Evolutionary conservation across 352 stramenopile genomes (phyloP), one percentile per base, ranked within the genome.

Genomic region (Phytopythium helicoides): DNA sequence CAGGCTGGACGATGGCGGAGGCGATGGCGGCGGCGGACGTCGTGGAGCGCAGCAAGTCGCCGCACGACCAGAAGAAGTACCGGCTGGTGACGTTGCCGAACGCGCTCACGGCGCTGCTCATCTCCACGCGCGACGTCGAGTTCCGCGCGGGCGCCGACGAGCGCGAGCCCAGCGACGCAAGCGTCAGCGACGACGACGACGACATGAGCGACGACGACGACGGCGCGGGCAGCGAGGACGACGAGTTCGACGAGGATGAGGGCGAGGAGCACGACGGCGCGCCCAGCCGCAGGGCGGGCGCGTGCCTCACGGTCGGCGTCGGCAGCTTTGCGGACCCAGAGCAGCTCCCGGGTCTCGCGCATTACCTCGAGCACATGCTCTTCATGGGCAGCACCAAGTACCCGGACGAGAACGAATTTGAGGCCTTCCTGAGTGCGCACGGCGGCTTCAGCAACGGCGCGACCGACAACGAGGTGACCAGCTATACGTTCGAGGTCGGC

Each of bases 331-430:
- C 73, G 1, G 86, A 96, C 47, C 81, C 84, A 6, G 64, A 70
- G 52, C 25, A 75, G n/a, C 54, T 94, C 11, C 78, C 80, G 1
- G 92, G 88, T 3, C 70, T 95, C 23, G 89, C 89, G 18, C 92
- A 98, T 64, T 97, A 96, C 51, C 68, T 98, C 40, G 94, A 98
- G 76, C 94, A 98, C 71, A 98, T 98, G 94, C 77, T 98, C 16
- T 98, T 98, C 63, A 97, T 98, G 89, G 94, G 81, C 6, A 96
- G 82, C 26, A 47, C 58, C 15, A 98, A 98, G 59, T 98, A 97
- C 62, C 93, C 92, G 7, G 81, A 93, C 47, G 93, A 98, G 57
- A 98, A 98, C 66, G 85, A 86, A 49, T 98, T 97, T 59, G 91
- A 97, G 56, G 51, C 72, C 7, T 98, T 94, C 54, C 56, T 98